These are phyloP conservation scores for Nicotiana paniculata DNA, from an alignment of 257 asterid genomes.

Conservation along the genomic window DNA sequence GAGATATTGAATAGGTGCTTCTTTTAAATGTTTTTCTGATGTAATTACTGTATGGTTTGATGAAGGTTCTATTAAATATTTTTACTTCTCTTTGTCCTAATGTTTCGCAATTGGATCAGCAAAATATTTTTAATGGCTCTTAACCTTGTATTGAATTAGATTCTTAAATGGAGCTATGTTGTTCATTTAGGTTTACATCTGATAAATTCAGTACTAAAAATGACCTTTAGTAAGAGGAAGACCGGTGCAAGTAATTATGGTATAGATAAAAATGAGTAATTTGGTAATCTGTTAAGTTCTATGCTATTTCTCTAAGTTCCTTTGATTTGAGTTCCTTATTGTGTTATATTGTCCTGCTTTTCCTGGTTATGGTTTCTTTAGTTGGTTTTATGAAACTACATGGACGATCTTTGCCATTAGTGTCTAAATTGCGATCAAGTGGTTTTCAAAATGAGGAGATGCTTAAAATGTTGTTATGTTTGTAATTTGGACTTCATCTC, in stretches of 20 bases:
- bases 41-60: neutral
- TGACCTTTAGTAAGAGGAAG: neutral
- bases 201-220: neutral
- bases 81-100: neutral
- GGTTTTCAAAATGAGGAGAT: neutral
- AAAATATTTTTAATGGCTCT: neutral
- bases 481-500: neutral
- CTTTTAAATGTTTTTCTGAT: neutral
- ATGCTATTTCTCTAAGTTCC: neutral
- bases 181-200: neutral
- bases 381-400: neutral
- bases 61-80: neutral
- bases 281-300: neutral
- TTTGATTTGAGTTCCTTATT: neutral
- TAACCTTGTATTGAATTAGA: too few species aligned
- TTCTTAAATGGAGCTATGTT: neutral
- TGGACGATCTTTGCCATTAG: neutral
- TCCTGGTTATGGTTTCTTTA: neutral
- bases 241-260: neutral
- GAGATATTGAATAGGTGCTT: neutral
- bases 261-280: neutral
- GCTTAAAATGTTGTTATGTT: neutral
- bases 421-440: neutral
- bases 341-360: neutral
- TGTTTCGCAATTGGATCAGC: neutral